phyloP scores from a whole-genome alignment of 2,329 filamentous ascomycete species.

The Aschersonia sp. region DNA sequence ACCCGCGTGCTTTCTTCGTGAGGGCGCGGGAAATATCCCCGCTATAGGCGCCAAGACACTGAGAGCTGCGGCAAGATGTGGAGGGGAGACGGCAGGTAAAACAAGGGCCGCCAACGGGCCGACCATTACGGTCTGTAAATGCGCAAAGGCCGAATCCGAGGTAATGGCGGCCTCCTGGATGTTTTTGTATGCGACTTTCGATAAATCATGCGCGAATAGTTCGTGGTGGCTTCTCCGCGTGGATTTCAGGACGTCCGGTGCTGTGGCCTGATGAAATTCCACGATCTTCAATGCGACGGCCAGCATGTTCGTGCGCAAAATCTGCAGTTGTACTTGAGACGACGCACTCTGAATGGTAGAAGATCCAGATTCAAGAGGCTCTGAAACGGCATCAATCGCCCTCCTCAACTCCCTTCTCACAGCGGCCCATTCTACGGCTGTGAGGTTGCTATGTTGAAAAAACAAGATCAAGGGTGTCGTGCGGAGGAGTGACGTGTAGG shows the following conservation, averaged over 20 bases:
- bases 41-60: conserved; percentile 61
- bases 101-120: conserved; percentile 71
- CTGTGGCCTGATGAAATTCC: conserved; percentile 58
- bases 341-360: conserved; percentile 30
- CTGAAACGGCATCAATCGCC: conserved; percentile 26
- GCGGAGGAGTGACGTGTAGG: conserved; percentile 78
- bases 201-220: conserved; percentile 35
- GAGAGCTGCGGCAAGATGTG: conserved; percentile 69
- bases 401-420: conserved; percentile 27
- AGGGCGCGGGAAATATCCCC: conserved; percentile 63
- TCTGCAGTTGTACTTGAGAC: conserved; percentile 59
- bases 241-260: conserved; percentile 16
- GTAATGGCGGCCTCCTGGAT: conserved; percentile 23
- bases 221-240: conserved; percentile 16
- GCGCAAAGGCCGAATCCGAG: conserved; percentile 28
- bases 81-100: conserved; percentile 70
- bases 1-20: conserved; percentile 58
- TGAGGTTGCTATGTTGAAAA: conserved; percentile 59
- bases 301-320: conserved; percentile 82
- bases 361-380: conserved; percentile 10
- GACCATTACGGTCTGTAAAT: conserved; percentile 61
- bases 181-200: conserved; percentile 33
- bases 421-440: conserved; percentile 46
- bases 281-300: conserved; percentile 70
- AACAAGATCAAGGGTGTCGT: conserved; percentile 75